Percentiles rank a stretch among this genome's conserved stretches.
Evolutionary conservation across 441 rosid genomes (phyloP).

Genomic region (Gossypium trilobum): DNA sequence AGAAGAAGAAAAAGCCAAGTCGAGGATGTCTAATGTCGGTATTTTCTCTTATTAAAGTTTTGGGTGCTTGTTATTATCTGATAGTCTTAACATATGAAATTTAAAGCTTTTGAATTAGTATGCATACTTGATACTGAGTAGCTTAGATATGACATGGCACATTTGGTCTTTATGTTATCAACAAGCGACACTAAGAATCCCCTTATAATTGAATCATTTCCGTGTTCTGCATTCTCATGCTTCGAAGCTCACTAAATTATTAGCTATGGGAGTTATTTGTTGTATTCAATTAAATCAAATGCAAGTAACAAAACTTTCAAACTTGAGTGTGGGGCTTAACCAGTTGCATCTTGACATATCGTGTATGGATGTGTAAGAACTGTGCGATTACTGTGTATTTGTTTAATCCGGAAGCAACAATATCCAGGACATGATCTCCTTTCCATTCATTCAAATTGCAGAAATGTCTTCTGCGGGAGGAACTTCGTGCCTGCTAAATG

Average conservation of each 20-base stretch:
- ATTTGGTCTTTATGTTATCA: background rate
- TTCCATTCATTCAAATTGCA: constrained; percentile 26
- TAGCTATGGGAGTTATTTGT: background rate
- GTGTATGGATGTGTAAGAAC: no score
- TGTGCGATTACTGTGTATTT: no score
- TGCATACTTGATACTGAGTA: background rate
- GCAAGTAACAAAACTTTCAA: background rate
- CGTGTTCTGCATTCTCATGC: background rate
- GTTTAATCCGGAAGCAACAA: background rate
- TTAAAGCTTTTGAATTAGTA: background rate
- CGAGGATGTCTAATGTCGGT: constrained; percentile 80
- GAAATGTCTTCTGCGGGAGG: constrained; percentile 71
- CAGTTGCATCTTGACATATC: background rate
- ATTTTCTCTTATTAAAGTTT: constrained; percentile 5
- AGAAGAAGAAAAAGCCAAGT: constrained; percentile 54
- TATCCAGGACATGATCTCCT: background rate
- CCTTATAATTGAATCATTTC: background rate
- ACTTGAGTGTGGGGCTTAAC: background rate
- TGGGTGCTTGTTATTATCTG: background rate
- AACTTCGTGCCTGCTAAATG: constrained; percentile 35
- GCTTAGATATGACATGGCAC: background rate
- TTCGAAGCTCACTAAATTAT: background rate
- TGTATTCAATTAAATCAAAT: background rate
- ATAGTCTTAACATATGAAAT: background rate
- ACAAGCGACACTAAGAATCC: background rate